phyloP scores from a whole-genome alignment of 148 eudicot genomes.

The Simmondsia chinensis region DNA sequence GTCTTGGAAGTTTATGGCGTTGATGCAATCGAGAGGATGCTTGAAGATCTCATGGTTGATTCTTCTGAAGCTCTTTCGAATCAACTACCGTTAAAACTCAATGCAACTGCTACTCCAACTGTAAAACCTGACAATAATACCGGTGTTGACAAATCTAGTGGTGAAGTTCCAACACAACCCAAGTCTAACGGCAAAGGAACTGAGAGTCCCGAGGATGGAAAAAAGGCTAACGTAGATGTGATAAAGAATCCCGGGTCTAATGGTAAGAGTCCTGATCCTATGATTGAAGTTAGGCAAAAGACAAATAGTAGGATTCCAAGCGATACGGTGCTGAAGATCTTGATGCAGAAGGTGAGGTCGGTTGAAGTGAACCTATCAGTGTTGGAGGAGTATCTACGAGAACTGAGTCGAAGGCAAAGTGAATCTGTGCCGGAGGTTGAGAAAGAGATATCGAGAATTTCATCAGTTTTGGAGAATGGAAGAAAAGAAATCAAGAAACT shows the following conservation, averaged over 20 bases:
- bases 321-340: slow-evolving; percentile 70
- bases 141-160: slow-evolving; percentile 17
- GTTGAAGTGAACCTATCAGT: slow-evolving; percentile 65
- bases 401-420: slow-evolving; percentile 53
- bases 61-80: slow-evolving; percentile 24
- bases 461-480: slow-evolving; percentile 39
- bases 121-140: slow-evolving; percentile 22
- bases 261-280: slow-evolving; percentile 38
- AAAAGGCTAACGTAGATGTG: slow-evolving; percentile 15
- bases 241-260: slow-evolving; percentile 22
- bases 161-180: slow-evolving; percentile 18
- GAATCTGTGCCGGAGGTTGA: slow-evolving; percentile 57
- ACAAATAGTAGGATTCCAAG: slow-evolving; percentile 62
- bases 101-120: slow-evolving; percentile 28
- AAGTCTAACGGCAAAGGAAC: slow-evolving; percentile 26
- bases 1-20: slow-evolving; percentile 77
- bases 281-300: slow-evolving; percentile 31
- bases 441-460: slow-evolving; percentile 41
- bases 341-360: slow-evolving; percentile 83
- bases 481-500: slow-evolving; percentile 47
- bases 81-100: slow-evolving; percentile 24
- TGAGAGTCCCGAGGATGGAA: slow-evolving; percentile 30
- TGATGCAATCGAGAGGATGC: slow-evolving; percentile 91
- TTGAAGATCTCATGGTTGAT: slow-evolving; percentile 76
- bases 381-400: slow-evolving; percentile 72